Evolutionary conservation across 2,329 filamentous ascomycete genomes (phyloP).

Genomic region (Stemphylium vesicarium): DNA sequence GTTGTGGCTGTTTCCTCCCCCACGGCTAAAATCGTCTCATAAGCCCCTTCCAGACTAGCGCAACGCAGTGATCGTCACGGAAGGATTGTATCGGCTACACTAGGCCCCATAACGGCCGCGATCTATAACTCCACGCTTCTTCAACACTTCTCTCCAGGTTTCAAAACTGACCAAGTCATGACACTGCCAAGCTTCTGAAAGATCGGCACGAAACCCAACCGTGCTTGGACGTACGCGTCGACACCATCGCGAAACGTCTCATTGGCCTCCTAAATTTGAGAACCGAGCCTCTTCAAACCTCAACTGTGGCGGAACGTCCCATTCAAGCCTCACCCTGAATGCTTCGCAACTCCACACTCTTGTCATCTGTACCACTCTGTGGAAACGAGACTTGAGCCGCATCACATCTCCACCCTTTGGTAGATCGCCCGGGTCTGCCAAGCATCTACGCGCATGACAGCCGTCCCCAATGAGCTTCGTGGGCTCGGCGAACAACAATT

Average conservation of each 20-base stretch:
- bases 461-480: slow-evolving; percentile 29
- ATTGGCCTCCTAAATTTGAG: slow-evolving; percentile 39
- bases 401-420: slow-evolving; percentile 25
- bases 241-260: slow-evolving; percentile 18
- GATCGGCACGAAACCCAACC: slow-evolving; percentile 30
- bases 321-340: slow-evolving; percentile 28
- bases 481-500: slow-evolving; percentile 16
- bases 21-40: slow-evolving; percentile 11
- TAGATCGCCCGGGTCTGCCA: slow-evolving; percentile 18
- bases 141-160: slow-evolving; percentile 27
- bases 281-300: slow-evolving; percentile 34
- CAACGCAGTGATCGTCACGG: slow-evolving; percentile 14
- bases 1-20: slow-evolving; percentile 3
- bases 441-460: slow-evolving; percentile 29
- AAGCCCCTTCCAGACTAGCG: slow-evolving; percentile 2
- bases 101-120: slow-evolving; percentile 15
- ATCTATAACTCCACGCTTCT: slow-evolving; percentile 22
- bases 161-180: slow-evolving; percentile 26
- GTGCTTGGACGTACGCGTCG: slow-evolving; percentile 40
- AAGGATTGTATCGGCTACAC: slow-evolving; percentile 4
- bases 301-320: slow-evolving; percentile 37
- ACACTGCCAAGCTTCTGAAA: slow-evolving; percentile 18
- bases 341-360: slow-evolving; percentile 22
- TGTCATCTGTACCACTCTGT: slow-evolving; percentile 26
- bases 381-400: slow-evolving; percentile 42